Evolutionary conservation across 192 early-diverging fungal species (phyloP), one percentile per base, ranked within the genome.

Genomic region (Backusella parvicylindrica): DNA sequence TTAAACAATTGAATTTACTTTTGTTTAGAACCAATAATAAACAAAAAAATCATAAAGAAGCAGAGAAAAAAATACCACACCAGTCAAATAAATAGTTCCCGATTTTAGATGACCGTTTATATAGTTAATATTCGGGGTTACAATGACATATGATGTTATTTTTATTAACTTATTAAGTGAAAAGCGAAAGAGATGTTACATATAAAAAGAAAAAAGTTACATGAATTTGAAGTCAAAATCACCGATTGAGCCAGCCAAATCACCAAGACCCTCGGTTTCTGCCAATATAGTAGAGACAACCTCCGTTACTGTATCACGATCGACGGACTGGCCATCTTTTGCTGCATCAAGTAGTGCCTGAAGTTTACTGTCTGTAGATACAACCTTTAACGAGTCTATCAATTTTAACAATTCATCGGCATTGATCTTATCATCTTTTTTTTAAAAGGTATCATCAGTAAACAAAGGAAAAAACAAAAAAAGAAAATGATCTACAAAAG

Each of bases 241-340:
- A 13, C 41, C 68, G 5, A 70, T 70, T 28, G 68, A 43, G 21
- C 41, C 68, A 70, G 37, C 28, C 9, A 70, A 70, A 21, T 70
- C 68, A 28, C 28, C 23, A 41, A 70, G 41, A 8, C 40, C 37
- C 18, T 70, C 23, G 23, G 33, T 37, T 15, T 70, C 68, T 28
- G 23, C 33, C 13, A 70, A 47, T 15, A 70, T 43, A 2, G 23
- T 32, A 0, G 68, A 37, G 21, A 70, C 41, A 70, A 37, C 28
- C 6, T 26, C 26, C 15, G 40, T 70, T 23, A 70, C 26, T n/a
- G 37, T 47, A 41, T 70, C 68, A 41, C 68, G 68, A 30, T 70
- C 68, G 30, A 70, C 23, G 15, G 23, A 28, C 28, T 70, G 23
- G 0, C 68, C 68, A 3, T 70, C 31, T 15, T 70, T 70, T 70